These are phyloP conservation scores for Pythium utonaiense DNA, from an alignment of 352 stramenopile genomes.

Conservation along the genomic window DNA sequence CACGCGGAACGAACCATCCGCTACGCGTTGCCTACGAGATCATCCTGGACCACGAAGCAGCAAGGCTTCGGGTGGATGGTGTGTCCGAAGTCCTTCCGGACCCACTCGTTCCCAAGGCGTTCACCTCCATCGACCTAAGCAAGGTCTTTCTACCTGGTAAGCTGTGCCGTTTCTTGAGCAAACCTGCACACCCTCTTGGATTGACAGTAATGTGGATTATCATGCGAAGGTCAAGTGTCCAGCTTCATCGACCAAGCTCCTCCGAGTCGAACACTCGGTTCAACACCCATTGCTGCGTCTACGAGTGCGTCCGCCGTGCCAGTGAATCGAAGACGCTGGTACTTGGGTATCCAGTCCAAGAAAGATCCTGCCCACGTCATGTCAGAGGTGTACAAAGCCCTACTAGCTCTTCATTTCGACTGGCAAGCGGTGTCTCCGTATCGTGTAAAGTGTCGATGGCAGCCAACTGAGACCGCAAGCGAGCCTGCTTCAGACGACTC, in stretches of 20 bases:
- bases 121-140: background rate
- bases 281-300: too few species aligned
- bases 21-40: constrained; percentile 96
- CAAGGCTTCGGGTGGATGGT: constrained; percentile 91
- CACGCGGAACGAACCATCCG: constrained; percentile 57
- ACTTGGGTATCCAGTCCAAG: constrained; percentile 99
- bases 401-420: constrained; percentile 96
- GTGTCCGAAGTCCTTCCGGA: background rate
- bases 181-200: background rate
- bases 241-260: constrained; percentile 1
- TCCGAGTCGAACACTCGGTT: background rate
- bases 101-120: background rate
- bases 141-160: background rate
- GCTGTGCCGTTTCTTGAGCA: background rate
- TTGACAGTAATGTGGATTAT: background rate
- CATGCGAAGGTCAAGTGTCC: background rate
- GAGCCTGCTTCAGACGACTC: constrained; percentile 18
- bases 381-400: constrained; percentile 99
- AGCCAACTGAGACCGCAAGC: constrained; percentile 32
- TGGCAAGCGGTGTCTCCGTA: constrained; percentile 97
- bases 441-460: constrained; percentile 97
- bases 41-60: constrained; percentile 97
- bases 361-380: constrained; percentile 99
- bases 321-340: constrained; percentile 92
- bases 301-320: constrained; percentile 31